Conservation (phyloP, 352 stramenopile genomes). For the Phytophthora fragariaefolia region DNA sequence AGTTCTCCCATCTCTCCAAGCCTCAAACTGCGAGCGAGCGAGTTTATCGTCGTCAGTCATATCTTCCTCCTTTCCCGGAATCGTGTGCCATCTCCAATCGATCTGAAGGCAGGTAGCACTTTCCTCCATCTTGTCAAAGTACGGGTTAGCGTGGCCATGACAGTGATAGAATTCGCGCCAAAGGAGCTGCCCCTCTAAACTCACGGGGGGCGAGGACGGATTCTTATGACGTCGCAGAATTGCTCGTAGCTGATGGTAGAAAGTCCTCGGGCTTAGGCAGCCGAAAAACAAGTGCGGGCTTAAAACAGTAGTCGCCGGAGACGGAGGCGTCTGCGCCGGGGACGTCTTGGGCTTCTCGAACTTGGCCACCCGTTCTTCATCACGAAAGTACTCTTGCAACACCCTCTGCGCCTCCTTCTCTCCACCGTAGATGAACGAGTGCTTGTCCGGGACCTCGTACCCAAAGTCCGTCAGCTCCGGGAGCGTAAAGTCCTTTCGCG, state of each 20-base stretch:
- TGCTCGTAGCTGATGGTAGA: conserved; percentile 90
- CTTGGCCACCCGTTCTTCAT: conserved; percentile 84
- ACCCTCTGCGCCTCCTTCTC: conserved; percentile 70
- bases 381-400: conserved; percentile 67
- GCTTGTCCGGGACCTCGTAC: conserved; percentile 50
- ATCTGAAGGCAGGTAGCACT: conserved; percentile 93
- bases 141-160: conserved; percentile 73
- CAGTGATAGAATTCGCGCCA: conserved; percentile 97
- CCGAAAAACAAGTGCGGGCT: conserved; percentile 95
- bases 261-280: conserved; percentile 91
- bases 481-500: conserved; percentile 62
- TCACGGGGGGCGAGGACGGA: conserved; percentile 87
- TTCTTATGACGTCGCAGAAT: conserved; percentile 72
- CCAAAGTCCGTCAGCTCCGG: conserved; percentile 72
- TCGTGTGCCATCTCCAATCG: conserved; percentile 82
- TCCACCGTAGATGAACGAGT: conserved; percentile 79
- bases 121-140: conserved; percentile 95
- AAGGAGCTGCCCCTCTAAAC: conserved; percentile 93
- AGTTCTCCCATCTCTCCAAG: conserved; percentile 95
- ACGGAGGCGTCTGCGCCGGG: conserved; percentile 84
- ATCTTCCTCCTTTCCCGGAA: conserved; percentile 64
- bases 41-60: conserved; percentile 86
- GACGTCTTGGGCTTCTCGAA: conserved; percentile 98
- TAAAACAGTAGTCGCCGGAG: conserved; percentile 93
- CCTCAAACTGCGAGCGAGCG: conserved; percentile 78